Percentiles rank a stretch among this genome's conserved stretches.
Evolutionary conservation across 805 yeast genomes (phyloP).

Genomic region (Cephaloascus albidus): DNA sequence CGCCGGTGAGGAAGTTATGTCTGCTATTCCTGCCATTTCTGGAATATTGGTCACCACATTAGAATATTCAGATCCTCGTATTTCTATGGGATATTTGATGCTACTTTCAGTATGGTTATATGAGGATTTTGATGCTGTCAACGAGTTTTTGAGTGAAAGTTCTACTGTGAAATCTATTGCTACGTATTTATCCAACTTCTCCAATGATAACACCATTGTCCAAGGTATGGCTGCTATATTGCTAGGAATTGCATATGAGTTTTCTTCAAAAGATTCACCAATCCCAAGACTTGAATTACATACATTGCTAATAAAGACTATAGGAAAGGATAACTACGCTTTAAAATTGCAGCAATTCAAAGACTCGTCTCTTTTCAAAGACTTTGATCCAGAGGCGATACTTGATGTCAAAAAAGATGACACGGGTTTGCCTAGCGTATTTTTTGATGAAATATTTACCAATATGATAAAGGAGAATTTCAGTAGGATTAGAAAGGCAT

Average conservation of each 20-base stretch:
- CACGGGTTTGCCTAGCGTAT: constrained; percentile 83
- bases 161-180: constrained; percentile 60
- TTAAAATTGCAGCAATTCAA: constrained; percentile 66
- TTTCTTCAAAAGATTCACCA: constrained; percentile 54
- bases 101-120: constrained; percentile 67
- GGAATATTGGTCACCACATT: constrained; percentile 64
- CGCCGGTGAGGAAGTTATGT: constrained; percentile 60
- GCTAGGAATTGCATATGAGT: constrained; percentile 75
- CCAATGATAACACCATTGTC: constrained; percentile 44
- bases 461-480: constrained; percentile 61
- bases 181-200: constrained; percentile 42
- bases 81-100: constrained; percentile 70
- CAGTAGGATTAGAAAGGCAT: constrained; percentile 54
- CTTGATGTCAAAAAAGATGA: constrained; percentile 53
- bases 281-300: constrained; percentile 51
- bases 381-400: constrained; percentile 43
- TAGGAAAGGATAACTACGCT: constrained; percentile 75
- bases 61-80: constrained; percentile 57
- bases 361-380: constrained; percentile 44
- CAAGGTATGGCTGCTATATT: constrained; percentile 68
- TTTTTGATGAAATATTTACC: constrained; percentile 57
- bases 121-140: constrained; percentile 67
- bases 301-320: constrained; percentile 51
- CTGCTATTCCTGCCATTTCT: constrained; percentile 66
- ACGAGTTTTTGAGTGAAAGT: constrained; percentile 63